Base-by-base conservation (phyloP, 257 asterid genomes). In the Fraxinus cuspidata region DNA sequence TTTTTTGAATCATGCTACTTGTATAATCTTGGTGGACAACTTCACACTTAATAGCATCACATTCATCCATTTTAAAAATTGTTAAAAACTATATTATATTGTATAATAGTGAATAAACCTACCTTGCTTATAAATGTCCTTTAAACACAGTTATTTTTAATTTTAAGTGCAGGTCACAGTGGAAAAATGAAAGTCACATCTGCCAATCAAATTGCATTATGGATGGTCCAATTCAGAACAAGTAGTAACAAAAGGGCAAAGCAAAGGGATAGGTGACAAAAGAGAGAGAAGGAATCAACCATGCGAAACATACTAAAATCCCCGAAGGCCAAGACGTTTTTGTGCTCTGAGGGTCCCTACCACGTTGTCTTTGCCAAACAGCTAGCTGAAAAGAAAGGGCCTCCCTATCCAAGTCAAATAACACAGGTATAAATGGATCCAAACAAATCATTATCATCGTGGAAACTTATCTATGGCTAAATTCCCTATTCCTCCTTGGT, bases 331-430 rank as follows among this genome's bases (percentile, higher is more conserved):
- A 76, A 76, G 73, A 68, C 79, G 34, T 53, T 47, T 81, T 53
- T 76, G 80, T 69, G 84, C 40, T 68, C 72, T 15, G 1, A 29
- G 72, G 82, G 85, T 66, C 83, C 89, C 87, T 86, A 86, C 89
- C 89, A 86, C 84, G 89, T 86, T 83, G 71, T 2, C 28, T 80
- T 82, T 73, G 88, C 70, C 69, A 79, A 85, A 75, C 86, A 82
- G 76, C 86, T 82, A 56, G 85, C 85, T 28, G 71, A 76, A 7
- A 77, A 37, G 72, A 74, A n/a, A 69, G 8, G 73, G 80, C 79
- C 13, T 1, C 49, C 1, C 13, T 40, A 1, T 40, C 42, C 11
- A 1, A 37, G 42, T 37, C 42, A 37, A 37, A 37, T 37, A 37
- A 37, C 42, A 37, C 42, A 1, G 11, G 42, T 7, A 37, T 37